Percentiles rank a stretch among this genome's conserved stretches.
These are phyloP conservation scores for Fomitopsis serialis DNA, from an alignment of 768 basidiomycete species.

Conservation along the genomic window DNA sequence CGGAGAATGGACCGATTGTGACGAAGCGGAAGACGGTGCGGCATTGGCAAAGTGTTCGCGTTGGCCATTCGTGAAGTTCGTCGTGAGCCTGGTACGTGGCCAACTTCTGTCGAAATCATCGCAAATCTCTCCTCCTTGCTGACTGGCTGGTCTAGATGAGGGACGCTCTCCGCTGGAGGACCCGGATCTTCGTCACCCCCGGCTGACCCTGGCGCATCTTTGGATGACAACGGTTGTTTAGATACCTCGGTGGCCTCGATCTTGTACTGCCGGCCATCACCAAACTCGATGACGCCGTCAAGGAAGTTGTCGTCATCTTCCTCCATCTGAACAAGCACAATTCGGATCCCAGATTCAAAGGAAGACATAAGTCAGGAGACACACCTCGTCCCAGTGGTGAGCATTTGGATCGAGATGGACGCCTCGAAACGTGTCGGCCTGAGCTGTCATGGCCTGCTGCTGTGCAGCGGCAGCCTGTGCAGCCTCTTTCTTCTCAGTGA, in stretches of 20 bases:
- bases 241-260: conserved; percentile 47
- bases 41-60: conserved; percentile 36
- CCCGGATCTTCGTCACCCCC: conserved; percentile 1
- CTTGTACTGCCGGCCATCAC: conserved; percentile 89
- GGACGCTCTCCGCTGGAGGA: not conserved
- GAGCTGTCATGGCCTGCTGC: conserved; percentile 67
- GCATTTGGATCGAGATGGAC: conserved; percentile 91
- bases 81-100: conserved; percentile 67
- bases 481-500: conserved; percentile 32
- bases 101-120: conserved; percentile 97
- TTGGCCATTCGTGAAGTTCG: conserved; percentile 29
- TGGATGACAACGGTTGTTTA: conserved; percentile 26
- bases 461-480: conserved; percentile 47
- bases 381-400: conserved; percentile 97
- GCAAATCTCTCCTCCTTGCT: conserved; percentile 85
- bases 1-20: conserved; percentile 40
- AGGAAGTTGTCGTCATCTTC: conserved; percentile 90
- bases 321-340: conserved; percentile 44
- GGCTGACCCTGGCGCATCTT: conserved; percentile 2
- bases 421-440: conserved; percentile 91
- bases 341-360: not conserved
- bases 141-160: conserved; percentile 39
- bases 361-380: conserved; percentile 20
- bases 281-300: conserved; percentile 90
- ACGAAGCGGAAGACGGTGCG: conserved; percentile 28